Base-by-base conservation (phyloP, 768 basidiomycete species). In the Neoboletus subvelutipes region DNA sequence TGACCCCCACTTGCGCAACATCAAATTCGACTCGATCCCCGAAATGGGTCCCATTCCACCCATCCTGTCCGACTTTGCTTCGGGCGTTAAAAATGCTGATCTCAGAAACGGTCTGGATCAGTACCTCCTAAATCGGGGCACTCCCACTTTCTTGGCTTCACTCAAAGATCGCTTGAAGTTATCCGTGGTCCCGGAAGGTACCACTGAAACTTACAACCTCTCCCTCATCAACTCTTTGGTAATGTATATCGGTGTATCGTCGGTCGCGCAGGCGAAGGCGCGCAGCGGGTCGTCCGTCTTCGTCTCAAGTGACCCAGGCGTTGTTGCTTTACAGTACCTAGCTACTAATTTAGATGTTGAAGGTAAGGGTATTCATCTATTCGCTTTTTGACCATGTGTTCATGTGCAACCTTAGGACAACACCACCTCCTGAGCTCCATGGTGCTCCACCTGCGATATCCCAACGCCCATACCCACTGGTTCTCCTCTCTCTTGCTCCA, bases 401-500 rank as follows among this genome's bases (percentile, higher is more conserved):
- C 12, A 65, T 48, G 42, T 24, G 5, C 20, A 40, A 45, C 50
- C 37, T 1, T 63, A 98, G 96, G 94, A 61, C 94, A 97, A 85
- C 93, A 98, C 75, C 90, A 94, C 73, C 80, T 98, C 62, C 76
- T 98, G 63, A 92, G 87, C 64, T 86, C 95, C n/a, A 87, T 96
- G 72, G 90, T 93, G 43, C 83, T 94, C 64, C 96, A 98, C 71
- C 78, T 99, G 61, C 92, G 97, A 66, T 98, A 96, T 80, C 96
- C 97, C 33, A 97, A 95, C 67, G 92, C 95, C 11, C 97, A 99
- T 79, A 99, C 96, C 49, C 90, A 93, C 73, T 99, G 95, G 94
- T 98, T 96, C 81, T 92, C 89, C 71, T 90, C 87, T 45, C 81
- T 98, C 61, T 77, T 98, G 52, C 83, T 98, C 51, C 84, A 94